Evolutionary conservation across 805 yeast genomes (phyloP).

Genomic region (Yarrowia alimentaria): DNA sequence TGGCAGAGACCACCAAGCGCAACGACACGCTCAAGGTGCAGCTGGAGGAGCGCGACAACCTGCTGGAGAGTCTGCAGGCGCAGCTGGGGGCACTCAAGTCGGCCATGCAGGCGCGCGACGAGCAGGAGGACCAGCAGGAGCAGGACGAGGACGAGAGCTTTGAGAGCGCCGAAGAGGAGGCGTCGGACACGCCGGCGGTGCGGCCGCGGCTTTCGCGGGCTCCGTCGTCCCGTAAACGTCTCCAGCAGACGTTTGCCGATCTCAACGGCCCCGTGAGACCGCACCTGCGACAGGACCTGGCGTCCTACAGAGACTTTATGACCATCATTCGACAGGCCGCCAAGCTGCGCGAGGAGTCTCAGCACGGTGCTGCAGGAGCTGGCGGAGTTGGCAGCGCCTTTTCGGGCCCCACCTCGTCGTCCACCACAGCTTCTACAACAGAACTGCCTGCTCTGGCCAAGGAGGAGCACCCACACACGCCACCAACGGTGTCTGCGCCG

Average conservation of each 20-base stretch:
- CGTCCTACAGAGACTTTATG: constrained; percentile 25
- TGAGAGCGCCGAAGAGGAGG: constrained; percentile 8
- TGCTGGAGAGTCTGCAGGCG: constrained; percentile 61
- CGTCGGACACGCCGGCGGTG: background rate
- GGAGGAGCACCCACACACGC: constrained; percentile 17
- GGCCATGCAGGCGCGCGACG: constrained; percentile 58
- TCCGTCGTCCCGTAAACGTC: background rate
- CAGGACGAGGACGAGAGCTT: background rate
- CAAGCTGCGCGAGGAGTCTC: constrained; percentile 1
- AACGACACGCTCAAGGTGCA: constrained; percentile 74
- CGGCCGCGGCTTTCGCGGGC: constrained; percentile 21
- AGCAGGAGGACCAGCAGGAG: constrained; percentile 36
- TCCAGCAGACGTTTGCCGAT: background rate
- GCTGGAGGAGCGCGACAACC: constrained; percentile 68
- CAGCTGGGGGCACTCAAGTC: constrained; percentile 64
- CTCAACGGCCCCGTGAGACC: constrained; percentile 22
- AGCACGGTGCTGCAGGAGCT: background rate
- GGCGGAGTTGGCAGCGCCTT: constrained; percentile 6
- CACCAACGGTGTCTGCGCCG: constrained; percentile 18
- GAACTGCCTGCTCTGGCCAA: constrained; percentile 1
- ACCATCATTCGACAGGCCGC: constrained; percentile 21
- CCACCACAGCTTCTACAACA: constrained; percentile 2
- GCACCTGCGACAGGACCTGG: constrained; percentile 26
- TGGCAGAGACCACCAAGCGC: constrained; percentile 50
- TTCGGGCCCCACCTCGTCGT: constrained; percentile 17